Conservation (phyloP, 2,329 filamentous ascomycete genomes). For the Stylonectria norvegica region DNA sequence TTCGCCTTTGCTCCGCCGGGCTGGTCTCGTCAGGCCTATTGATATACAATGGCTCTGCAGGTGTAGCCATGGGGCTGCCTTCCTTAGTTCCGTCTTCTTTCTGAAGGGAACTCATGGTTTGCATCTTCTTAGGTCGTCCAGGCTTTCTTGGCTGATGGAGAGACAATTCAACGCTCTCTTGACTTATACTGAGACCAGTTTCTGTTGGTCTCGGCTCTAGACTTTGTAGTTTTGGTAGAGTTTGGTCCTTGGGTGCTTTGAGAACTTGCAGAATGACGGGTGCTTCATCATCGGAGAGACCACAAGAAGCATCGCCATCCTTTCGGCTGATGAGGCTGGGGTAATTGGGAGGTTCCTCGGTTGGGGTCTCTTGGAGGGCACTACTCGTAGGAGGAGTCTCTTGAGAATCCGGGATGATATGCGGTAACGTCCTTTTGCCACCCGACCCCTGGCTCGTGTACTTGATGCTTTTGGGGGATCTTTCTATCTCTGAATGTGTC, state of each 20-base stretch:
- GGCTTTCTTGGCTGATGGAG: no score
- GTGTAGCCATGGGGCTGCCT: neutral
- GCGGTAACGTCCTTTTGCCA: neutral
- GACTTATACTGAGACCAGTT: no score
- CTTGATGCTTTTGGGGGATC: no score
- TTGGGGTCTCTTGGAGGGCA: conserved; percentile 11
- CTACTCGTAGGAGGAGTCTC: conserved; percentile 25
- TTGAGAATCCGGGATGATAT: conserved; percentile 29
- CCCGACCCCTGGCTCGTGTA: no score
- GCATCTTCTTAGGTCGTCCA: no score
- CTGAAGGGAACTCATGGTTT: no score
- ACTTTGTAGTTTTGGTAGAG: no score
- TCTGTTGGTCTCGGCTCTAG: no score
- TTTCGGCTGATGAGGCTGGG: neutral
- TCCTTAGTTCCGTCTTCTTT: no score
- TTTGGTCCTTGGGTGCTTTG: conserved; percentile 1
- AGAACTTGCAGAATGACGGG: conserved; percentile 25
- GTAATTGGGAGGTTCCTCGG: neutral
- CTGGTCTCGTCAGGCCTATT: neutral
- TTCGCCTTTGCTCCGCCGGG: conserved; percentile 15
- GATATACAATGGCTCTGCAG: neutral
- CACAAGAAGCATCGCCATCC: conserved; percentile 13
- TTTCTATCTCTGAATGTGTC: neutral
- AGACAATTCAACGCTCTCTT: no score
- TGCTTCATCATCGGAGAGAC: conserved; percentile 37